Percentiles rank a stretch among this genome's conserved stretches.
phyloP scores from a whole-genome alignment of 441 rosid genomes.

The Adansonia grandidieri region DNA sequence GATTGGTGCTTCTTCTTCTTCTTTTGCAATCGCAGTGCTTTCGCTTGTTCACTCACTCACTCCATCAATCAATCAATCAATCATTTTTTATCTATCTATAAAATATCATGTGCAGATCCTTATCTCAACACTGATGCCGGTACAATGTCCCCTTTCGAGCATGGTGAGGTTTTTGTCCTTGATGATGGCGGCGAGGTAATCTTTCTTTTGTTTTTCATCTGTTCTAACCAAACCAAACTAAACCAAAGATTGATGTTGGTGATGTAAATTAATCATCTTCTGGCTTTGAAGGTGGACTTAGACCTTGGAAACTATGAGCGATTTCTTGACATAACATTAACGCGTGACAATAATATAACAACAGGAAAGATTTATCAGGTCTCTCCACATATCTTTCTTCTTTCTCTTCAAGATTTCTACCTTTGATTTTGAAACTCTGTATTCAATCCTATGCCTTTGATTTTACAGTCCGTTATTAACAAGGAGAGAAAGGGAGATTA shows the following conservation, averaged over 20 bases:
- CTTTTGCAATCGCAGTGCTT: not conserved
- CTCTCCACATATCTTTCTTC: conserved; percentile 20
- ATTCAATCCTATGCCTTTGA: not conserved
- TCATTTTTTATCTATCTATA: not conserved
- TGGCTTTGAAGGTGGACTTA: conserved; percentile 73
- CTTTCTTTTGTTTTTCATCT: not conserved
- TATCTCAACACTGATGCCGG: conserved; percentile 98
- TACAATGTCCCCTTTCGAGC: conserved; percentile 98
- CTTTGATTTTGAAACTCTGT: not conserved
- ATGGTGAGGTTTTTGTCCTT: conserved; percentile 93
- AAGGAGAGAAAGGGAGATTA: conserved; percentile 98
- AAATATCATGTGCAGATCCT: conserved; percentile 62
- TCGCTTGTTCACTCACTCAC: not conserved
- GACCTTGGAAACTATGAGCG: conserved; percentile 99
- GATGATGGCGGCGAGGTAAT: conserved; percentile 98
- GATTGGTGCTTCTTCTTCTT: conserved; percentile 52
- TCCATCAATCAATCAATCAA: not conserved
- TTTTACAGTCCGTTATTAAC: conserved; percentile 68
- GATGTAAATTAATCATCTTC: not conserved
- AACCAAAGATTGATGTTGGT: not conserved
- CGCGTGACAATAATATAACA: conserved; percentile 86
- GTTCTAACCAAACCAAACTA: not conserved
- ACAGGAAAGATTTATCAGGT: conserved; percentile 95
- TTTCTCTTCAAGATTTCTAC: not conserved
- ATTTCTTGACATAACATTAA: conserved; percentile 77